Evolutionary conservation across 2,329 filamentous ascomycete genomes (phyloP).

Genomic region (Fusarium nurragi): DNA sequence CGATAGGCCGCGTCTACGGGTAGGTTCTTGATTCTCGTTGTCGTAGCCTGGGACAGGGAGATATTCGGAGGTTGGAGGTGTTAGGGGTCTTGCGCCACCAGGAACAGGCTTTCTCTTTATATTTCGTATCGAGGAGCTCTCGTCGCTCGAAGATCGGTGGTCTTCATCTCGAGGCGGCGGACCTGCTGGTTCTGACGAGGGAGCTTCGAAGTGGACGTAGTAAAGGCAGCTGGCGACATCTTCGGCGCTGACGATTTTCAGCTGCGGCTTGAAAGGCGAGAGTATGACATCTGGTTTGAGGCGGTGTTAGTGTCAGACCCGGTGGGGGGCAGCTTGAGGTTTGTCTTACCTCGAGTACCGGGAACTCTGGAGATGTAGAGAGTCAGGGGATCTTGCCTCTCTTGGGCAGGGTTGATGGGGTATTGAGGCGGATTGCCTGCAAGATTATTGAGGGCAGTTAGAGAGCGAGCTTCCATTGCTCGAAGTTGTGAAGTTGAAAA

Average conservation of each 20-base stretch:
- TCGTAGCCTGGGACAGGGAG: slow-evolving; percentile 31
- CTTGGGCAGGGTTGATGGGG: slow-evolving; percentile 77
- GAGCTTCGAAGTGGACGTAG: slow-evolving; percentile 77
- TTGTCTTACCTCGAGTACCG: slow-evolving; percentile 78
- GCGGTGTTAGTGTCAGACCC: slow-evolving; percentile 30
- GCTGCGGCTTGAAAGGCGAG: slow-evolving; percentile 86
- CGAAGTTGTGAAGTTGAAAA: slow-evolving; percentile 11
- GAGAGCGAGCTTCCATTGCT: slow-evolving; percentile 80
- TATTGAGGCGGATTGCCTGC: slow-evolving; percentile 89
- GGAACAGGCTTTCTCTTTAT: slow-evolving; percentile 65
- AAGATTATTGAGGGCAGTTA: slow-evolving; percentile 80
- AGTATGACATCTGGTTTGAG: slow-evolving; percentile 81
- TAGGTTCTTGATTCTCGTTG: slow-evolving; percentile 18
- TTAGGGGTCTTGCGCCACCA: slow-evolving; percentile 43
- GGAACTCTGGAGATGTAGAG: slow-evolving; percentile 95
- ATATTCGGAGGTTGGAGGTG: slow-evolving; percentile 37
- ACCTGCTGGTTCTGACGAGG: slow-evolving; percentile 61
- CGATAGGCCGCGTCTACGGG: slow-evolving; percentile 33
- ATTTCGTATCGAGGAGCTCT: slow-evolving; percentile 54
- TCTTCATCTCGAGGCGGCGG: slow-evolving; percentile 45
- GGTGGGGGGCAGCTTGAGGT: slow-evolving; percentile 1
- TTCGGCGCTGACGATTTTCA: slow-evolving; percentile 87
- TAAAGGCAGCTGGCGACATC: slow-evolving; percentile 91
- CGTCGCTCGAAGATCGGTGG: slow-evolving; percentile 55
- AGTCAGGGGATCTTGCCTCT: slow-evolving; percentile 74